Evolutionary conservation across 2,329 filamentous ascomycete species (phyloP).

Genomic region (Fusarium agapanthi): DNA sequence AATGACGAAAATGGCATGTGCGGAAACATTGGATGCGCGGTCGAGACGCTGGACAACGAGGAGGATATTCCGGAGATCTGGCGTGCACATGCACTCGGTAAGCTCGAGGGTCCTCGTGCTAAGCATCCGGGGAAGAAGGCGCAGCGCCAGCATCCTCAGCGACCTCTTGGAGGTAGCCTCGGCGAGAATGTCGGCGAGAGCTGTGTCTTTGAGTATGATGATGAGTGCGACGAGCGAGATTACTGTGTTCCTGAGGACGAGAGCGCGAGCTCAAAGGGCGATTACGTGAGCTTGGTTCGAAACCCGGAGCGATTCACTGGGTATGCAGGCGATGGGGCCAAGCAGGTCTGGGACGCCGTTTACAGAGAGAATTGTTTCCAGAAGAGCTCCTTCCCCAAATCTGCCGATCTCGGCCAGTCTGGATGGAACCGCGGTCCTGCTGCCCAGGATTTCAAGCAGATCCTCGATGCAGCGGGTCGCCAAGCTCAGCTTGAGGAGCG

Average conservation of each 20-base stretch:
- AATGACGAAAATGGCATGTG: slow-evolving; percentile 92
- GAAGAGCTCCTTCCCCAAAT: slow-evolving; percentile 69
- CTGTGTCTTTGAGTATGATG: slow-evolving; percentile 96
- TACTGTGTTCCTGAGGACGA: slow-evolving; percentile 98
- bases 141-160: slow-evolving; percentile 74
- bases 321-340: slow-evolving; percentile 83
- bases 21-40: slow-evolving; percentile 95
- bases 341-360: slow-evolving; percentile 95
- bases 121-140: slow-evolving; percentile 82
- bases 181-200: slow-evolving; percentile 92
- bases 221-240: slow-evolving; percentile 95
- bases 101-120: slow-evolving; percentile 90
- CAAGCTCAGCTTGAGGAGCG: slow-evolving; percentile 69
- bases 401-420: slow-evolving; percentile 62
- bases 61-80: slow-evolving; percentile 92
- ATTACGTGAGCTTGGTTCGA: slow-evolving; percentile 93
- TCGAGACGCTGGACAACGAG: slow-evolving; percentile 94
- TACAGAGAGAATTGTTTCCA: slow-evolving; percentile 98
- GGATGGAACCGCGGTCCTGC: slow-evolving; percentile 59
- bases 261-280: slow-evolving; percentile 83
- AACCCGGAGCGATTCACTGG: slow-evolving; percentile 97
- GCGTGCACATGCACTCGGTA: slow-evolving; percentile 90
- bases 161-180: slow-evolving; percentile 81
- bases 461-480: slow-evolving; percentile 66
- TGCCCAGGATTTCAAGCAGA: slow-evolving; percentile 67